These are phyloP conservation scores for Trichoderma virens DNA, from an alignment of 495 filamentous ascomycete genomes.

Conservation along the genomic window DNA sequence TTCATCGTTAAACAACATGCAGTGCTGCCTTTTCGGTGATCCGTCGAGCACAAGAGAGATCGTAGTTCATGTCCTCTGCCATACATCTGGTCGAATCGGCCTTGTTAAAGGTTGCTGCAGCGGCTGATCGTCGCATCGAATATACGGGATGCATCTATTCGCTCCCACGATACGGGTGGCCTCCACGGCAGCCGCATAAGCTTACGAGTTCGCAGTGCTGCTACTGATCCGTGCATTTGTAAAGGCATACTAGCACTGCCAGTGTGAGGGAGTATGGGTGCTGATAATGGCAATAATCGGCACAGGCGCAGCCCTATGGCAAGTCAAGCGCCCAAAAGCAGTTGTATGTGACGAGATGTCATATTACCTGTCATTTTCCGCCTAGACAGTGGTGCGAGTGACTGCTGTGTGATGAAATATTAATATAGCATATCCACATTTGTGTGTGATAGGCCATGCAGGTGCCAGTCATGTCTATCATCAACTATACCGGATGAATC, in stretches of 20 bases:
- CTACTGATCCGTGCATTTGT: background rate
- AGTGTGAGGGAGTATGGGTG: background rate
- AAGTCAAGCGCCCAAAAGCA: background rate
- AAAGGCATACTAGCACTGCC: background rate
- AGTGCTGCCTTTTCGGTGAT: no score
- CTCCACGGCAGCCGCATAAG: background rate
- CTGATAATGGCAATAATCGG: background rate
- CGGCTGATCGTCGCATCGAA: background rate
- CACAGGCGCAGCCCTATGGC: background rate
- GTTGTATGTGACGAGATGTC: background rate
- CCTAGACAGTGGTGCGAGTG: background rate
- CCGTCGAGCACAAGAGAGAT: background rate
- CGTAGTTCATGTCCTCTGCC: background rate
- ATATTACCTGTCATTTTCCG: constrained; percentile 1
- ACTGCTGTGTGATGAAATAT: background rate
- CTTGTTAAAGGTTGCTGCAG: background rate
- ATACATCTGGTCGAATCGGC: background rate
- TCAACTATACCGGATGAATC: background rate
- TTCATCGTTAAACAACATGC: no score
- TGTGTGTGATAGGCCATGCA: background rate
- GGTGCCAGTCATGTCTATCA: background rate
- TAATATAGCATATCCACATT: background rate
- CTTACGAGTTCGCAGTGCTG: background rate
- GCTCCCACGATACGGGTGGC: background rate
- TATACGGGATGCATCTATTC: background rate